These are phyloP conservation scores for Trichoderma gamsii DNA, from an alignment of 495 filamentous ascomycete genomes.

Conservation along the genomic window DNA sequence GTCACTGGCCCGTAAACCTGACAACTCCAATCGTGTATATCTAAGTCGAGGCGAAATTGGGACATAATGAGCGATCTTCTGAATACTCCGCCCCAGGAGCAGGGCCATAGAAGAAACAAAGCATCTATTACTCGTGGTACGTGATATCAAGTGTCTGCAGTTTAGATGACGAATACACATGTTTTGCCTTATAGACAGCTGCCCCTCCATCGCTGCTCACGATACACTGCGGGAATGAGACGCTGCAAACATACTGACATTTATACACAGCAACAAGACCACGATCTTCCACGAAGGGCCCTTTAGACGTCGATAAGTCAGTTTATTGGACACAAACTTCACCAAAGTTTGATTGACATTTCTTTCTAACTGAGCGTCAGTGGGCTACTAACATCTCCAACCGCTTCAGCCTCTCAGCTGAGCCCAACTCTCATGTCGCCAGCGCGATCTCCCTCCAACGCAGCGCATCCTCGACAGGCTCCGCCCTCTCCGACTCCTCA, in stretches of 20 bases:
- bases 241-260: background rate
- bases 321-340: constrained; percentile 16
- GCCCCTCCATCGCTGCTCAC: background rate
- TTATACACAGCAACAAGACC: constrained; percentile 36
- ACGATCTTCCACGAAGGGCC: constrained; percentile 50
- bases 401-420: constrained; percentile 17
- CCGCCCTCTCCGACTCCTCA: constrained; percentile 17
- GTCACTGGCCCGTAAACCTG: too few species aligned
- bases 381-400: constrained; percentile 17
- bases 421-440: constrained; percentile 20
- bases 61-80: constrained; percentile 14
- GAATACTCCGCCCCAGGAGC: background rate
- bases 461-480: constrained; percentile 15
- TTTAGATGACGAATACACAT: constrained; percentile 11
- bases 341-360: background rate
- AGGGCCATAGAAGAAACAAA: constrained; percentile 16
- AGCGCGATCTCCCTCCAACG: constrained; percentile 19
- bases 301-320: constrained; percentile 51
- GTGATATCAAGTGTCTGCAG: background rate
- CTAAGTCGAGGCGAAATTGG: background rate
- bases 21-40: too few species aligned
- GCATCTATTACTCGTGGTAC: constrained; percentile 10
- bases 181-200: background rate
- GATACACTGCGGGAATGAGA: background rate
- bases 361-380: background rate